These are phyloP conservation scores for Zygosaccharomyces sapae DNA, from an alignment of 1,139 yeast genomes.

Conservation along the genomic window DNA sequence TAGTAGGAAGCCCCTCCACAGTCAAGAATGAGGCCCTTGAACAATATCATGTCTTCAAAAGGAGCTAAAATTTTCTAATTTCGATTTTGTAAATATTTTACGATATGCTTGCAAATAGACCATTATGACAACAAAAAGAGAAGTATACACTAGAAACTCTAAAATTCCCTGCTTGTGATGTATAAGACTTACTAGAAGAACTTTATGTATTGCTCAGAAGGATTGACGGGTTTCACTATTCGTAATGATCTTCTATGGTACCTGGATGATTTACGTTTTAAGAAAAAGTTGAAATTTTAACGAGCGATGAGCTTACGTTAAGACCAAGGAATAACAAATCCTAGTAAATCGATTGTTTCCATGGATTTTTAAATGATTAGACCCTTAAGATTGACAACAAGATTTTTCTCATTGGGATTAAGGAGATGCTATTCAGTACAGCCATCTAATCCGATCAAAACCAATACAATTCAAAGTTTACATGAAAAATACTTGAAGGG, in stretches of 20 bases:
- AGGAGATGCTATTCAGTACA: constrained; percentile 16
- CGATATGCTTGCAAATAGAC: neutral
- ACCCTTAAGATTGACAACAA: neutral
- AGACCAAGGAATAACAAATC: neutral
- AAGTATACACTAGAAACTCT: too few species aligned
- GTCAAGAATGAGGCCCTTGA: constrained; percentile 50
- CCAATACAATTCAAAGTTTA: constrained; percentile 26
- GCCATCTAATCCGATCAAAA: constrained; percentile 8
- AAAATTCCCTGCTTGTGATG: too few species aligned
- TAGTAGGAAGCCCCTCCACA: constrained; percentile 77
- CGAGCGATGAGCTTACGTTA: neutral
- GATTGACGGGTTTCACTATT: too few species aligned
- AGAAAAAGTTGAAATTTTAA: neutral
- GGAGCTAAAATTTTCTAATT: neutral
- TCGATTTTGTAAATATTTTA: neutral
- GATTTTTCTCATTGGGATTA: neutral
- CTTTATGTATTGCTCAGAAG: too few species aligned
- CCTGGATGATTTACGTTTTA: neutral
- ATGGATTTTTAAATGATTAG: neutral
- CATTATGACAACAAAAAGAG: neutral
- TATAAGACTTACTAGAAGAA: too few species aligned
- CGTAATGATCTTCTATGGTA: too few species aligned
- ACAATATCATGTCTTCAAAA: constrained; percentile 44
- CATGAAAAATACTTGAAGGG: constrained; percentile 19
- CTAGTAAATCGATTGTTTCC: neutral